These are phyloP conservation scores for Bacterosira constricta DNA, from an alignment of 108 stramenopile species.

Conservation along the genomic window DNA sequence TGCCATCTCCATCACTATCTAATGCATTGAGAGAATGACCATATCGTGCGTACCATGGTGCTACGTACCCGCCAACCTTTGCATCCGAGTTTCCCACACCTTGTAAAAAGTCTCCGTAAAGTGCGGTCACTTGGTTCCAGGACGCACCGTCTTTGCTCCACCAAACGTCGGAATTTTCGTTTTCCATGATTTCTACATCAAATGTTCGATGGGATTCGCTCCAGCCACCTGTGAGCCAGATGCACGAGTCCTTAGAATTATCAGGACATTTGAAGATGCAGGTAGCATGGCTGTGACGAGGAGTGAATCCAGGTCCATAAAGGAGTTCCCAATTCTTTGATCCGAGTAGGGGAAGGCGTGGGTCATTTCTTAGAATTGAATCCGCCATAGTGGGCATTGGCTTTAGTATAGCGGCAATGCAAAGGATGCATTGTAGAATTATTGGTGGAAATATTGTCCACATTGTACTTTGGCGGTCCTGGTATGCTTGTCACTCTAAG, in stretches of 20 bases:
- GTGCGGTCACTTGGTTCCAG: constrained; percentile 49
- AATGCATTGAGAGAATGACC: constrained; percentile 76
- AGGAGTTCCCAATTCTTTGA: constrained; percentile 45
- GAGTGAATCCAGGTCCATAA: constrained; percentile 22
- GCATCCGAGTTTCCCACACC: constrained; percentile 55
- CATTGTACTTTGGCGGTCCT: too few species aligned
- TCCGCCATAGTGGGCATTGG: too few species aligned
- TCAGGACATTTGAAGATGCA: constrained; percentile 45
- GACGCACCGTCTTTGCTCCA: constrained; percentile 29
- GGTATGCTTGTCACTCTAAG: too few species aligned
- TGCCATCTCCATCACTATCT: constrained; percentile 55
- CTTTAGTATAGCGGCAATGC: too few species aligned
- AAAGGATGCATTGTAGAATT: too few species aligned
- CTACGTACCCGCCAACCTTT: constrained; percentile 48
- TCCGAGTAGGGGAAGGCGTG: constrained; percentile 20
- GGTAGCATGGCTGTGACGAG: constrained; percentile 57
- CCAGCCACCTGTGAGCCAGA: constrained; percentile 53
- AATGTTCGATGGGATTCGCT: constrained; percentile 40
- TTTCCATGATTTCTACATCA: constrained; percentile 40
- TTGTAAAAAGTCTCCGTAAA: constrained; percentile 42
- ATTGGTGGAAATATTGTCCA: too few species aligned
- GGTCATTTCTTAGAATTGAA: constrained; percentile 19
- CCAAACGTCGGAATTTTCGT: constrained; percentile 50
- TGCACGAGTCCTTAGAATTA: constrained; percentile 9
- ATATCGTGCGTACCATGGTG: constrained; percentile 73